Evolutionary conservation across 495 filamentous ascomycete genomes (phyloP), one percentile per base, ranked within the genome.

Genomic region (Aspergillus asperescens): DNA sequence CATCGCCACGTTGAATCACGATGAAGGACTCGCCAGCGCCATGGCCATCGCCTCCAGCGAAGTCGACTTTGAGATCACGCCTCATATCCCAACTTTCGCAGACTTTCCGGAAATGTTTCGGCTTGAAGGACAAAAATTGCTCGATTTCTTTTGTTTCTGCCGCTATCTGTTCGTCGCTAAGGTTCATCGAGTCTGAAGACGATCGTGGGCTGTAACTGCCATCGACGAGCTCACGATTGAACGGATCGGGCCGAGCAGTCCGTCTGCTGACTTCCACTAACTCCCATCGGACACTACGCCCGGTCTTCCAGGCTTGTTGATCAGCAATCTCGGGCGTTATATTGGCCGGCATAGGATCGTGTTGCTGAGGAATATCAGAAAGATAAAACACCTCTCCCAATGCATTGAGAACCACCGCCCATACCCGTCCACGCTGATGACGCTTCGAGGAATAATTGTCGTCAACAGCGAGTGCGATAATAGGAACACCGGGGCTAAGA

Each of bases 1-100:
- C 81, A 10, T 78, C 61, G 5, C 85, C 90, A 58, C 84, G 87
- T 8, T 79, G 77, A 48, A 95, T 77, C 3, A 95, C 81, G 44
- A 94, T 73, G 6, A 94, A 65, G 13, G 73, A 76, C 65, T 96
- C 90, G 20, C 89, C 89, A 31, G 80, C 81, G 10, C 81, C 82
- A 39, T 74, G 69, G 13, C 83, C 79, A 67, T 94, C 89, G 55
- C 86, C 87, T 39, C 82, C 83, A 20, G 86, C 86, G 69, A 95
- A 98, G 64, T 98, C 93, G 7, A 95, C 87, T 62, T 90, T 84
- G 16, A 97, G 67, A 42, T 77, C 85, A 46, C 90, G 81, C 47
- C 83, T 81, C 91, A 97, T 97, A 58, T 96, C 86, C 93, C 94
- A 97, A 3, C 86, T 85, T 47, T 85, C 73, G 67, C 88, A 96